Conservation (phyloP, 1,284 basidiomycete genomes). For the Albatrellus sp. region DNA sequence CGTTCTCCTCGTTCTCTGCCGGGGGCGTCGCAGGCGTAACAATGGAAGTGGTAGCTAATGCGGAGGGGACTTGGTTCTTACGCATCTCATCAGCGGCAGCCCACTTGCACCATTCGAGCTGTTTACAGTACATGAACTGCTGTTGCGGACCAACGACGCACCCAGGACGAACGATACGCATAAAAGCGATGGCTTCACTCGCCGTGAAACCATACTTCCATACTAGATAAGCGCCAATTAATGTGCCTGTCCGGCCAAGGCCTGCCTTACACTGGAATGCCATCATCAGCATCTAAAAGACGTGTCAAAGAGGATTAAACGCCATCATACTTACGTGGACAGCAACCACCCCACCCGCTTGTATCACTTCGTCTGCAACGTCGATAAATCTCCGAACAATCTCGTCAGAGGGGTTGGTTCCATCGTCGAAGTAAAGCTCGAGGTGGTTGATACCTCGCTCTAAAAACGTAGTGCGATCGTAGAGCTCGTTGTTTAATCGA, state of each 20-base stretch:
- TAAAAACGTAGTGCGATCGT: slow-evolving; percentile 78
- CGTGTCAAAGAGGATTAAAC: slow-evolving; percentile 7
- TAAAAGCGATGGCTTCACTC: slow-evolving; percentile 93
- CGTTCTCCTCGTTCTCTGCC: slow-evolving; percentile 43
- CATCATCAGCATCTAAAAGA: background rate
- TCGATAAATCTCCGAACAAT: slow-evolving; percentile 88
- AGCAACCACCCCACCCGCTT: slow-evolving; percentile 72
- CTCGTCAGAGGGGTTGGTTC: slow-evolving; percentile 93
- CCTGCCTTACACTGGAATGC: slow-evolving; percentile 79
- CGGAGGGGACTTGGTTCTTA: slow-evolving; percentile 32
- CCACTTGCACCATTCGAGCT: slow-evolving; percentile 91
- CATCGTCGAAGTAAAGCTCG: slow-evolving; percentile 96
- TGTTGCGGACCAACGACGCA: slow-evolving; percentile 92
- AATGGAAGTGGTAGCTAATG: slow-evolving; percentile 31
- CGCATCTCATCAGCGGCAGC: slow-evolving; percentile 70
- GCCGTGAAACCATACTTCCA: slow-evolving; percentile 99
- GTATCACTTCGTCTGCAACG: slow-evolving; percentile 69
- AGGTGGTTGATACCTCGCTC: slow-evolving; percentile 83
- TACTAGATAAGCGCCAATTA: slow-evolving; percentile 95
- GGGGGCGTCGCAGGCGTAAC: slow-evolving; percentile 76
- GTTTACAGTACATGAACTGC: slow-evolving; percentile 95
- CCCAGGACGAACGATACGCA: slow-evolving; percentile 93
- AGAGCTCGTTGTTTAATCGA: slow-evolving; percentile 89
- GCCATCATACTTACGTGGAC: slow-evolving; percentile 56
- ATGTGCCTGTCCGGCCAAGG: slow-evolving; percentile 83